Conservation (phyloP, 2,329 filamentous ascomycete species). For the Ophiostoma montium region DNA sequence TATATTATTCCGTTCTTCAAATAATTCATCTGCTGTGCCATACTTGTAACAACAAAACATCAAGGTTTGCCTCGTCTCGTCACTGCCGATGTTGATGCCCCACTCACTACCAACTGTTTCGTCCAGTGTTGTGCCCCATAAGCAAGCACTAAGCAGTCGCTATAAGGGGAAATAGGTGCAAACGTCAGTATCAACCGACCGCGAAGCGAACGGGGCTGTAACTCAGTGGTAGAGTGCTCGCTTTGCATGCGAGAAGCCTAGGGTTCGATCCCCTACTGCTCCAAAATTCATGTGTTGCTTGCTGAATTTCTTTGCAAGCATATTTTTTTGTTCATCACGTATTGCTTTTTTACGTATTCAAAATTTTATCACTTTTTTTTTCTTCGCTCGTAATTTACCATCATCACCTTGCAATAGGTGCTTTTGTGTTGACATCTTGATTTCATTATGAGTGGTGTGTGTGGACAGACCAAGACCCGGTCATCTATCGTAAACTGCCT, state of each 20-base stretch:
- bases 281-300: not conserved
- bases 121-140: too few relatives aligned
- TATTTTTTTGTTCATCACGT: not conserved
- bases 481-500: not conserved
- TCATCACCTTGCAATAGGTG: not conserved
- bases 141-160: too few relatives aligned
- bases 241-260: slow-evolving; percentile 5
- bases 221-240: slow-evolving; percentile 5
- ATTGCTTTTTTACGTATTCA: not conserved
- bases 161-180: too few relatives aligned
- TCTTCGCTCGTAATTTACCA: too few relatives aligned
- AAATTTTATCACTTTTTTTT: not conserved
- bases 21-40: too few relatives aligned
- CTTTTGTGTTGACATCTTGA: not conserved
- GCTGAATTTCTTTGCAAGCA: not conserved
- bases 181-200: too few relatives aligned
- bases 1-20: too few relatives aligned
- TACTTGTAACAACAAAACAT: too few relatives aligned
- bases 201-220: not conserved
- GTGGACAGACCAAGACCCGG: not conserved
- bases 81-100: too few relatives aligned
- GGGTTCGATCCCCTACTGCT: slow-evolving; percentile 4
- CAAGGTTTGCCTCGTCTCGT: too few relatives aligned
- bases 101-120: too few relatives aligned
- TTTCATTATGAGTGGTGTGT: not conserved